Evolutionary conservation across 2,329 filamentous ascomycete species (phyloP).

Genomic region (Pyricularia grisea): DNA sequence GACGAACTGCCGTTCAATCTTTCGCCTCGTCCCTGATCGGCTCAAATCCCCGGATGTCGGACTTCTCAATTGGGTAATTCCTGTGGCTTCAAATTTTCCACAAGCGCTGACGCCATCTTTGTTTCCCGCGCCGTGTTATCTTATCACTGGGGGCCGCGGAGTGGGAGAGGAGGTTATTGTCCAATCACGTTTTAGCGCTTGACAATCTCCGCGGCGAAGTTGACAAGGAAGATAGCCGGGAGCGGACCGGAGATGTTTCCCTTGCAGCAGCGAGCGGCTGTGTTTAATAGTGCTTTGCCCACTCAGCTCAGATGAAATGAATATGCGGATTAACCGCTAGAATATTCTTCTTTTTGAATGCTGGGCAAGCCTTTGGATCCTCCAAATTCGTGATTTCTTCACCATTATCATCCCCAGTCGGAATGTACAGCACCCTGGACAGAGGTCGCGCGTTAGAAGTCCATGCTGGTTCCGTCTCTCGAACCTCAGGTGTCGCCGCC

Average conservation of each 20-base stretch:
- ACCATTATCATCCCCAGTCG: too few relatives aligned
- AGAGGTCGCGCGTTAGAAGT: too few relatives aligned
- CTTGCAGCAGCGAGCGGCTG: not conserved
- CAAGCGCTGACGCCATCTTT: not conserved
- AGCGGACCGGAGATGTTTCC: not conserved
- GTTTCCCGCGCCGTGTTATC: not conserved
- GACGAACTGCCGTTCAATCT: not conserved
- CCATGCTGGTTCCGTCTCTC: too few relatives aligned
- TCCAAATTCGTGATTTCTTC: too few relatives aligned
- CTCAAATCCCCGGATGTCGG: not conserved
- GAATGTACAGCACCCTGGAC: not conserved
- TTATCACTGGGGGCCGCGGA: not conserved
- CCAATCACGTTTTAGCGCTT: not conserved
- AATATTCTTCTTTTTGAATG: slow-evolving; percentile 8
- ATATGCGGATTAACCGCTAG: slow-evolving; percentile 8
- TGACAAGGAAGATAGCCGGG: not conserved
- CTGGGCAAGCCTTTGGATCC: slow-evolving; percentile 2
- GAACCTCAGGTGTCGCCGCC: too few relatives aligned
- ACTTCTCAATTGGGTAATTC: not conserved
- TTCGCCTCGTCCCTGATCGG: not conserved
- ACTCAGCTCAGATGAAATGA: not conserved
- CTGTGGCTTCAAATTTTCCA: not conserved
- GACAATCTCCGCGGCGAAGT: not conserved
- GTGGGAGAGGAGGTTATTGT: not conserved
- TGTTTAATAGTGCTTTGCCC: too few relatives aligned